phyloP scores from a whole-genome alignment of 1,284 basidiomycete species.

The Irpex rosettiformis region DNA sequence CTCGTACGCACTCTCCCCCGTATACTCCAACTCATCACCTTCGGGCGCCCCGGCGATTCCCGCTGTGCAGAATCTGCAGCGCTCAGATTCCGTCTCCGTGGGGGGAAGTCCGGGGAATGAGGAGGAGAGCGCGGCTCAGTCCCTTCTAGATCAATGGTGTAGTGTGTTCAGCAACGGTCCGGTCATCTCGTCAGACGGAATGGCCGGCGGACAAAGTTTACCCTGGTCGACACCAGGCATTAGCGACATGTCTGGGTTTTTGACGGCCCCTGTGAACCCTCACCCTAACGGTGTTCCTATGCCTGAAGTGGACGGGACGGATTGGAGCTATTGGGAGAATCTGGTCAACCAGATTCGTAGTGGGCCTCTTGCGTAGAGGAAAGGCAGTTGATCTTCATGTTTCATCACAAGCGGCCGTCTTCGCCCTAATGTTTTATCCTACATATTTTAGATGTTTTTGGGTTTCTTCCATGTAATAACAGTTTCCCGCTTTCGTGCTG shows the following conservation, averaged over 20 bases:
- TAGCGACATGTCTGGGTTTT: slow-evolving; percentile 59
- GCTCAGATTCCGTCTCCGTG: slow-evolving; percentile 30
- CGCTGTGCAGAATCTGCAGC: slow-evolving; percentile 60
- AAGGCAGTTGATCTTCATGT: background rate
- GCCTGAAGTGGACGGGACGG: slow-evolving; percentile 56
- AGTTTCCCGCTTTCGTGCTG: background rate
- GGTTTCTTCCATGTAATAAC: background rate
- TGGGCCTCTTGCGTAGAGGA: slow-evolving; percentile 32
- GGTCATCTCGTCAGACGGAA: slow-evolving; percentile 43
- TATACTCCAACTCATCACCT: slow-evolving; percentile 33
- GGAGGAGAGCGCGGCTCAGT: slow-evolving; percentile 73
- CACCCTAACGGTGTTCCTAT: slow-evolving; percentile 26
- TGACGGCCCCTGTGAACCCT: slow-evolving; percentile 32
- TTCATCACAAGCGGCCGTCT: too few species aligned
- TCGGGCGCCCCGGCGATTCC: slow-evolving; percentile 27
- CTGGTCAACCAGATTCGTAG: slow-evolving; percentile 73
- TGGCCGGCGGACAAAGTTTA: slow-evolving; percentile 42
- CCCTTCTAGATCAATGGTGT: slow-evolving; percentile 77
- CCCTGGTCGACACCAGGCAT: slow-evolving; percentile 62
- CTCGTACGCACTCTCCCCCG: slow-evolving; percentile 23
- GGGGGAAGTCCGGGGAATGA: slow-evolving; percentile 63
- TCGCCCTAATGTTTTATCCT: background rate
- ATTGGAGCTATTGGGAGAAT: slow-evolving; percentile 81
- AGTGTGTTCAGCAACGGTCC: slow-evolving; percentile 66
- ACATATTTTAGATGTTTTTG: background rate